Percentiles rank a stretch among this genome's conserved stretches.
phyloP scores from a whole-genome alignment of 2,329 filamentous ascomycete species.

The Sporothrix humicola region DNA sequence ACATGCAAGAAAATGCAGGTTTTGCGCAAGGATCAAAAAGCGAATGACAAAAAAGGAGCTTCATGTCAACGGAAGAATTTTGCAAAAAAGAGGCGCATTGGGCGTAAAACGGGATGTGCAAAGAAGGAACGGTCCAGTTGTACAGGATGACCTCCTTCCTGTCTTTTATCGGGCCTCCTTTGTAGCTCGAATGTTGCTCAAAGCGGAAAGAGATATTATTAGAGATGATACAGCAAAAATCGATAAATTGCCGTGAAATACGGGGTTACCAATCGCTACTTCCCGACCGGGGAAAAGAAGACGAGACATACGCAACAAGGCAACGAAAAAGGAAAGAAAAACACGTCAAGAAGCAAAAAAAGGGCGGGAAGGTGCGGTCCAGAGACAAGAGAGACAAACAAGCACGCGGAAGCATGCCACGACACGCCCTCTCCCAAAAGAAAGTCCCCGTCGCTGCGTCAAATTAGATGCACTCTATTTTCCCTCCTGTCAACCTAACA shows the following conservation, averaged over 20 bases:
- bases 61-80: neutral
- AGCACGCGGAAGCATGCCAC: conserved; percentile 22
- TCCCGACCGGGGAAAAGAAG: neutral
- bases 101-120: conserved; percentile 18
- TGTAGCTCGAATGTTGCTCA: neutral
- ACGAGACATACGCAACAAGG: no score
- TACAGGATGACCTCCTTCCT: conserved; percentile 4
- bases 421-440: neutral
- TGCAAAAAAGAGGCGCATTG: conserved; percentile 5
- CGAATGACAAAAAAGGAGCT: no score
- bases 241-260: neutral
- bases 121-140: conserved; percentile 28
- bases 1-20: neutral
- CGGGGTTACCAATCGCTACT: conserved; percentile 13
- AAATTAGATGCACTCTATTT: neutral
- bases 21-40: conserved; percentile 4
- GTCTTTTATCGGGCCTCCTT: neutral
- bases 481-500: neutral
- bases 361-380: conserved; percentile 20
- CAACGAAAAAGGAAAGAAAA: neutral
- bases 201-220: neutral
- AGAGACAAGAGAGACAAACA: conserved; percentile 19
- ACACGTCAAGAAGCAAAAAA: neutral
- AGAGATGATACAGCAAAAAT: neutral
- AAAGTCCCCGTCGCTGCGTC: neutral